Evolutionary conservation across 2,329 filamentous ascomycete species (phyloP), one percentile per base, ranked within the genome.

Genomic region (Colletotrichum agaves): DNA sequence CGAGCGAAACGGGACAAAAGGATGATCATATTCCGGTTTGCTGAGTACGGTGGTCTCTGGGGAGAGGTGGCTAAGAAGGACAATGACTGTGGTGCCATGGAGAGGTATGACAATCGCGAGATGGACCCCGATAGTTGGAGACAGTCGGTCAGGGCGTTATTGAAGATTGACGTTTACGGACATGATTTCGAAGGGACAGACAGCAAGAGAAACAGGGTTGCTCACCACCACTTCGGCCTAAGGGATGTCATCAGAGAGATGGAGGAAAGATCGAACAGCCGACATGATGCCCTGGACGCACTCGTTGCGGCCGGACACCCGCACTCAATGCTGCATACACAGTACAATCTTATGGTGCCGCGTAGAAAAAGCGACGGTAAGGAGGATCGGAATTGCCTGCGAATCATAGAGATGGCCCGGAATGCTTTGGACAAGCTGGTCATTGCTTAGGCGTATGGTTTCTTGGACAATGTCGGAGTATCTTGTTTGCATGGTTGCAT

Each of bases 131-230:
- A 79, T 4, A 75, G 83, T 71, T 90, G 88, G 88, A 79, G 87
- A 39, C 78, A 81, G 7, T 81, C 81, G 2, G 81, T 89, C 44
- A 81, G 87, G 13, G 84, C 84, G 2, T 77, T 90, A 63, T 76
- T 90, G 17, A 83, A 83, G 65, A 72, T 85, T 12, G 88, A 90
- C 71, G 83, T 90, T 7, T 88, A 90, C 73, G 88, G 88, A 0
- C 73, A 86, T 31, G 72, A 75, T 12, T 71, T 73, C 21, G 58
- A 69, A n/a, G 43, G 53, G 23, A 33, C 17, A 4, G 72, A 72
- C 15, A 70, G 72, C 33, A 43, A 46, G 17, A 66, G 63, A 64
- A 19, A 53, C 10, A 23, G 13, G 6, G 15, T 33, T 17, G 35
- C 17, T 2, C 49, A 56, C 19, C 52, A 63, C 17, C 83, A 85